Conservation (phyloP, 1,139 yeast species). For the Diutina neorugosa region DNA sequence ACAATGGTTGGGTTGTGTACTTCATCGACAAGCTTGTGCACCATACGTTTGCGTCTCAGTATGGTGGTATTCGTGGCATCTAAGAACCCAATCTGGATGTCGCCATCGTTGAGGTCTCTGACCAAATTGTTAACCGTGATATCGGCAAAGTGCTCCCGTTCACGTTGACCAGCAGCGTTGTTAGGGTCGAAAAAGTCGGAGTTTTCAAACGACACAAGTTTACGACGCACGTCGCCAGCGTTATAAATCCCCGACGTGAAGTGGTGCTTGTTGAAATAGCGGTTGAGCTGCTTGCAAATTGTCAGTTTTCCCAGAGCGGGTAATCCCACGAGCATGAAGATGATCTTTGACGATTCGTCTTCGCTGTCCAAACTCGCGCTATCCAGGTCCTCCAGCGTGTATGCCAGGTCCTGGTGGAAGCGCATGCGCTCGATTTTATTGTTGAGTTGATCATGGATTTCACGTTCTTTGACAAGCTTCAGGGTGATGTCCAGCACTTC, state of each 20-base stretch:
- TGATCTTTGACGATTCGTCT: slow-evolving; percentile 9
- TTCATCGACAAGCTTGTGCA: slow-evolving; percentile 9
- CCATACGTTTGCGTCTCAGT: slow-evolving; percentile 37
- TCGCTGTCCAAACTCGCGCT: background rate
- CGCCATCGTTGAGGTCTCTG: slow-evolving; percentile 27
- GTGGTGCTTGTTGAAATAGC: slow-evolving; percentile 19
- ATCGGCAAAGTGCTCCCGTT: slow-evolving; percentile 49
- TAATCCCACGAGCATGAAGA: slow-evolving; percentile 46
- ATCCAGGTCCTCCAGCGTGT: slow-evolving; percentile 2
- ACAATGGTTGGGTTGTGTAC: slow-evolving; percentile 9
- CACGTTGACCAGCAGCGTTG: slow-evolving; percentile 30
- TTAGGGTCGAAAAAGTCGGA: slow-evolving; percentile 42
- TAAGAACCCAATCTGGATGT: slow-evolving; percentile 46
- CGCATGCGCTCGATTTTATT: background rate
- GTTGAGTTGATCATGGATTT: background rate
- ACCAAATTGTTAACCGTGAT: slow-evolving; percentile 42
- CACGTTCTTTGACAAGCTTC: background rate
- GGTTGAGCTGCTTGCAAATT: slow-evolving; percentile 38
- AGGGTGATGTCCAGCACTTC: background rate
- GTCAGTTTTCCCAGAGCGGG: slow-evolving; percentile 70
- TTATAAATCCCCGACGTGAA: slow-evolving; percentile 19
- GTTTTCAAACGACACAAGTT: slow-evolving; percentile 23
- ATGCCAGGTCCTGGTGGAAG: slow-evolving; percentile 3
- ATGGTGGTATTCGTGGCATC: slow-evolving; percentile 52
- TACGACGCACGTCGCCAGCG: slow-evolving; percentile 16